Percentiles rank a stretch among this genome's conserved stretches.
Conservation (phyloP, 1,284 basidiomycete species). For the Singerocomus inundabilis region DNA sequence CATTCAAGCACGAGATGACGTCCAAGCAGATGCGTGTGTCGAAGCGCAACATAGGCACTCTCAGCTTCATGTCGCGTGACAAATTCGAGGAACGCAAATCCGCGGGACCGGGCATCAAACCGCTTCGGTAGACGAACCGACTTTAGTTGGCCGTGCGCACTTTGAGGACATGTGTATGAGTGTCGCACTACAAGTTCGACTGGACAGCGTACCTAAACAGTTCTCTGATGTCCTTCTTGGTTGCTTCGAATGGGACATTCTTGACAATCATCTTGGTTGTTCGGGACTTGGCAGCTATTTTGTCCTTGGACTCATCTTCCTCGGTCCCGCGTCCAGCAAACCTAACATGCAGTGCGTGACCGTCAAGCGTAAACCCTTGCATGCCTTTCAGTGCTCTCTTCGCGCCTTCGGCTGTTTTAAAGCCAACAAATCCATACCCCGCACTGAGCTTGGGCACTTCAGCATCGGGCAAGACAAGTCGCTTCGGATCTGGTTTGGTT, state of each 20-base stretch:
- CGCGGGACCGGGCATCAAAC: slow-evolving; percentile 81
- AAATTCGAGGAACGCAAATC: slow-evolving; percentile 97
- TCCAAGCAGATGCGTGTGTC: slow-evolving; percentile 94
- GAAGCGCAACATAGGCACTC: slow-evolving; percentile 79
- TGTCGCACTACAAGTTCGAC: background rate
- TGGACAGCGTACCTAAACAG: slow-evolving; percentile 70
- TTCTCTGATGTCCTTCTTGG: slow-evolving; percentile 88
- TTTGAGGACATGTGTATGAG: slow-evolving; percentile 28
- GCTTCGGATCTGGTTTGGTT: slow-evolving; percentile 86
- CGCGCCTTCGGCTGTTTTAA: slow-evolving; percentile 75
- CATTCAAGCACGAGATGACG: slow-evolving; percentile 93
- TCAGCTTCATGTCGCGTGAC: slow-evolving; percentile 84
- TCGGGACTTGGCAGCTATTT: slow-evolving; percentile 46
- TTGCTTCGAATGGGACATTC: slow-evolving; percentile 96
- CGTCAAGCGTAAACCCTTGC: slow-evolving; percentile 84
- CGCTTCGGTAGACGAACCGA: slow-evolving; percentile 87
- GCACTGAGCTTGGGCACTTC: slow-evolving; percentile 66
- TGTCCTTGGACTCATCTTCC: slow-evolving; percentile 49
- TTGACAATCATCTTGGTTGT: slow-evolving; percentile 94
- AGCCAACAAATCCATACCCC: slow-evolving; percentile 97
- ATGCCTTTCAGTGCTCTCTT: slow-evolving; percentile 76
- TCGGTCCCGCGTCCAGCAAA: slow-evolving; percentile 87
- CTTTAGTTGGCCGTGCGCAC: slow-evolving; percentile 89
- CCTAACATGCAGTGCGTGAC: slow-evolving; percentile 80
- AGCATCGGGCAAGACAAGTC: slow-evolving; percentile 47